Evolutionary conservation across 306 rosid species (phyloP).

Genomic region (Calophaca sinica): DNA sequence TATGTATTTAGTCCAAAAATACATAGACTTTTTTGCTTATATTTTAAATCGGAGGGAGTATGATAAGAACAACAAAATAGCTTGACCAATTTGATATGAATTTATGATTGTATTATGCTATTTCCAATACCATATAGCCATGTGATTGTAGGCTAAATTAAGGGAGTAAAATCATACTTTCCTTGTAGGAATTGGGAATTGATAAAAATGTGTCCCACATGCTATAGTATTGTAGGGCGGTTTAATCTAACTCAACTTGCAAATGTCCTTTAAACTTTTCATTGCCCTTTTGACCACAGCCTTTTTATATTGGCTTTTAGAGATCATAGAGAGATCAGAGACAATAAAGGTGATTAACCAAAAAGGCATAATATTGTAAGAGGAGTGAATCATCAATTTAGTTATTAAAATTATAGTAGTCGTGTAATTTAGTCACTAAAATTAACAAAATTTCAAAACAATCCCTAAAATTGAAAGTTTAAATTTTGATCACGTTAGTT

Average conservation of each 20-base stretch:
- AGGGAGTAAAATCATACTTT: slow-evolving; percentile 35
- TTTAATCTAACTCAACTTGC: slow-evolving; percentile 60
- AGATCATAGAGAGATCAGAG: slow-evolving; percentile 56
- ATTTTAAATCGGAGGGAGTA: no score
- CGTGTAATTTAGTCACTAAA: no score
- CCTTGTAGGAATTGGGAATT: slow-evolving; percentile 46
- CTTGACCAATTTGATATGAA: slow-evolving; percentile 63
- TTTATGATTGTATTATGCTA: slow-evolving; percentile 60
- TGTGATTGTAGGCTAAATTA: slow-evolving; percentile 54
- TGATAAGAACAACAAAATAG: slow-evolving; percentile 61
- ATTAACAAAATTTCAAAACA: no score
- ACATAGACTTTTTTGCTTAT: no score
- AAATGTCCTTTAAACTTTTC: slow-evolving; percentile 61
- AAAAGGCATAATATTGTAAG: slow-evolving; percentile 41
- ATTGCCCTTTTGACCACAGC: slow-evolving; percentile 67
- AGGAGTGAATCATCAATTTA: background rate
- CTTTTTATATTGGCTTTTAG: slow-evolving; percentile 59
- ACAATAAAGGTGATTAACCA: slow-evolving; percentile 47
- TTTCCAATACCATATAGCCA: slow-evolving; percentile 79
- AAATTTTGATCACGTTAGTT: no score
- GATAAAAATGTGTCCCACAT: slow-evolving; percentile 57
- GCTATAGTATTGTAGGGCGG: slow-evolving; percentile 61
- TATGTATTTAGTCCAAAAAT: no score
- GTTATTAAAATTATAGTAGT: no score
- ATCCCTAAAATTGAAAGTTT: no score